Base-by-base conservation (phyloP, 768 basidiomycete genomes). In the Tulasnella sp. region DNA sequence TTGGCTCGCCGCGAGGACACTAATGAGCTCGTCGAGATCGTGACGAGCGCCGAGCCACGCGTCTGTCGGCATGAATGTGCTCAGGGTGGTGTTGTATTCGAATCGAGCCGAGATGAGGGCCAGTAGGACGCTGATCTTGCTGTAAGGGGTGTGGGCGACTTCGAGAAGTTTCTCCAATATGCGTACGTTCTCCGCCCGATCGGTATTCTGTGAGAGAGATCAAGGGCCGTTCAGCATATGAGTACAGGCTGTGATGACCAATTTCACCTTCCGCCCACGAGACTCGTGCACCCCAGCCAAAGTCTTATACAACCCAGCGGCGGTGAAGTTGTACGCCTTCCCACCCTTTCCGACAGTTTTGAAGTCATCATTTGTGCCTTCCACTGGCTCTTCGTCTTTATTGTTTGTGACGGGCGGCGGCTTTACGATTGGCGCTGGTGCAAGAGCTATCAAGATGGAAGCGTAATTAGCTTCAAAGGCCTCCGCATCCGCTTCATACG, bases 71-170 rank as follows among this genome's bases (percentile, higher is more conserved):
- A 99, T 96, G 68, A 91, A 83, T 1, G 84, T 80, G 7, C 85
- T 75, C 58, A 85, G 80, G 21, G 85, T 88, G 22, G 90, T 85
- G 70, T 92, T 93, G 75, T 96, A 98, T 73, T 99, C 96, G 69
- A 98, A 96, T 45, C 92, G 87, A 8, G 92, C 89, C 2, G 93
- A 92, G 65, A 98, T 81, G 56, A 98, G 80, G 15, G 92, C 87
- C 53, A 99, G 81, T 31, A 98, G 82, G 30, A 99, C 91, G 56
- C 96, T 86, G 61, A 99, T 92, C 64, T 83, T 83, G 68, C 94
- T 91, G 70, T 99, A 99, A 0, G 88, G 74, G 3, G 92, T 94
- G 11, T 78, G 79, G 4, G 92, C 84, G 12, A 93, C 87, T 66
- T 85, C 84, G 10, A 94, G 76, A 11, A 97, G 77, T 65, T 85